These are phyloP conservation scores for Phlebopus sp. DNA, from an alignment of 1,284 basidiomycete genomes.

Conservation along the genomic window DNA sequence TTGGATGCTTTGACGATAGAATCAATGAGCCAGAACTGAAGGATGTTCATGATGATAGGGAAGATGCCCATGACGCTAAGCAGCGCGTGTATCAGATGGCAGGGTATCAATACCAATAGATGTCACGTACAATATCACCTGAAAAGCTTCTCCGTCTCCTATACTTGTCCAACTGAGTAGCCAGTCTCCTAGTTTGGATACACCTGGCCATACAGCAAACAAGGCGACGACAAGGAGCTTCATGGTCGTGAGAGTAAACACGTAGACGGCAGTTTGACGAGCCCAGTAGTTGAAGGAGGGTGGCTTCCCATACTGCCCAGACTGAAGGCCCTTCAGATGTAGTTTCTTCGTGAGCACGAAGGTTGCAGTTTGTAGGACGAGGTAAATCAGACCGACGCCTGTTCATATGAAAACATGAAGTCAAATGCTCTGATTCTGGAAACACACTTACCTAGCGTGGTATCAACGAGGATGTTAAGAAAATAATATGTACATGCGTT, in stretches of 20 bases:
- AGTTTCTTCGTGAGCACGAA: conserved; percentile 65
- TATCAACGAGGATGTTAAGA: conserved; percentile 92
- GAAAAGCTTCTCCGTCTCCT: conserved; percentile 55
- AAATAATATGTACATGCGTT: conserved; percentile 94
- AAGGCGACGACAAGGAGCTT: conserved; percentile 82
- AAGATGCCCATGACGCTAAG: conserved; percentile 87
- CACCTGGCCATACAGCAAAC: conserved; percentile 67
- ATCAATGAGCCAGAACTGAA: conserved; percentile 88
- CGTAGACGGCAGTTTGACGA: conserved; percentile 85
- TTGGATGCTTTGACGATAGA: conserved; percentile 78
- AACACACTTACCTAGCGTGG: conserved; percentile 73
- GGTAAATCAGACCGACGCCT: conserved; percentile 87
- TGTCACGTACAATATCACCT: conserved; percentile 76
- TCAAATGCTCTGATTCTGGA: neutral
- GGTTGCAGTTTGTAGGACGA: conserved; percentile 70
- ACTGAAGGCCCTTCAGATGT: conserved; percentile 74
- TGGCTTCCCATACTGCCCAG: conserved; percentile 85
- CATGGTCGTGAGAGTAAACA: conserved; percentile 84
- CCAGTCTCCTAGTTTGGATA: conserved; percentile 79
- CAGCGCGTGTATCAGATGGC: conserved; percentile 10
- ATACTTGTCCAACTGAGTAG: conserved; percentile 77
- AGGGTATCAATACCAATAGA: conserved; percentile 1
- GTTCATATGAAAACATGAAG: conserved; percentile 11
- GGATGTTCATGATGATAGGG: conserved; percentile 88
- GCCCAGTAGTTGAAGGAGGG: conserved; percentile 74